phyloP scores from a whole-genome alignment of 768 basidiomycete genomes.

The Suillus placidus region DNA sequence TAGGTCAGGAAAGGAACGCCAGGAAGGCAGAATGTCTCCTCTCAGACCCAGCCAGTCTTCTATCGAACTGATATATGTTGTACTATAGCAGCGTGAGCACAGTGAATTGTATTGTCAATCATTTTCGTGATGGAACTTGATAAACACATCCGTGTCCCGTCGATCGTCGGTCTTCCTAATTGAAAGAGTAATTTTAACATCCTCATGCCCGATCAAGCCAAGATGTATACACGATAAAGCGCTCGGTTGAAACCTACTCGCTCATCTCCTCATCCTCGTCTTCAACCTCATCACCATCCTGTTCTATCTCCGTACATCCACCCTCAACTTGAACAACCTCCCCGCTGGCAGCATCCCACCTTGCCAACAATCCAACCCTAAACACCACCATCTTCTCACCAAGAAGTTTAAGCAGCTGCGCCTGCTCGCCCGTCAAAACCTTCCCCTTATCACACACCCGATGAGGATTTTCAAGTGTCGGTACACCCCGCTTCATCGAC shows the following conservation, averaged over 20 bases:
- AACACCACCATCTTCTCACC: conserved; percentile 90
- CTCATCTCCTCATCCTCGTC: conserved; percentile 51
- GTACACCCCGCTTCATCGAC: conserved; percentile 83
- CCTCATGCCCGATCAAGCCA: neutral
- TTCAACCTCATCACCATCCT: conserved; percentile 40
- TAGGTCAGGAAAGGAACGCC: too few species aligned
- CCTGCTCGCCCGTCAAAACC: conserved; percentile 79
- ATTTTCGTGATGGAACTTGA: too few species aligned
- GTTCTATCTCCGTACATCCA: conserved; percentile 33
- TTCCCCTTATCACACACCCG: conserved; percentile 84
- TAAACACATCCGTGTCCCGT: too few species aligned
- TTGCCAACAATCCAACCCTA: conserved; percentile 65
- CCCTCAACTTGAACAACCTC: conserved; percentile 63
- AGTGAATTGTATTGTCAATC: too few species aligned
- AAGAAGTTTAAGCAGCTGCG: conserved; percentile 89
- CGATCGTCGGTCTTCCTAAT: neutral
- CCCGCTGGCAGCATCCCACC: conserved; percentile 73
- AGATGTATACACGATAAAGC: neutral
- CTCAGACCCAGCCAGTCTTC: too few species aligned
- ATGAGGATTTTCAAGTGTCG: conserved; percentile 79
- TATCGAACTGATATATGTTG: too few species aligned
- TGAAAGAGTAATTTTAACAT: neutral
- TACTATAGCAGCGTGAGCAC: too few species aligned
- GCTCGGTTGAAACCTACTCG: conserved; percentile 38
- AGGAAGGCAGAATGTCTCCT: too few species aligned